These are phyloP conservation scores for Leccinum incarnatum DNA, from an alignment of 768 basidiomycete species.

Conservation along the genomic window DNA sequence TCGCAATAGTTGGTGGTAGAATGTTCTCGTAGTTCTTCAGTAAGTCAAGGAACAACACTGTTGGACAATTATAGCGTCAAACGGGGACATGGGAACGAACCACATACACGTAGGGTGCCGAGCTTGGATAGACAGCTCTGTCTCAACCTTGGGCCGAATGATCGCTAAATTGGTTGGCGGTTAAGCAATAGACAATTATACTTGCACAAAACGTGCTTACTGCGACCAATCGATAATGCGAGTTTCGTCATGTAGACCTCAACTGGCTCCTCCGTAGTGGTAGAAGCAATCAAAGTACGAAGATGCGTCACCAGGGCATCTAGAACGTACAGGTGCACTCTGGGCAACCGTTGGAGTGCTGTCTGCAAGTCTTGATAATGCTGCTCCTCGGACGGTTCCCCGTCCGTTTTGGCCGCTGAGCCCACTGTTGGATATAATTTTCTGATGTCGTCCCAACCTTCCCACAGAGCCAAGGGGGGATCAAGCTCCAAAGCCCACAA, in stretches of 20 bases:
- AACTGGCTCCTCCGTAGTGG: conserved; percentile 65
- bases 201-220: conserved; percentile 44
- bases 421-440: conserved; percentile 82
- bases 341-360: conserved; percentile 69
- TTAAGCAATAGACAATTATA: neutral
- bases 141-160: conserved; percentile 68
- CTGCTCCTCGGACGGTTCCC: conserved; percentile 52
- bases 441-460: conserved; percentile 89
- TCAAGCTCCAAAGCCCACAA: conserved; percentile 91
- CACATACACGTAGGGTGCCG: conserved; percentile 75
- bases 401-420: conserved; percentile 50
- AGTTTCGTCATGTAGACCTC: conserved; percentile 87
- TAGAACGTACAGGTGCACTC: conserved; percentile 77
- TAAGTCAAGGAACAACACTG: conserved; percentile 81
- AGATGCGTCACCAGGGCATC: conserved; percentile 78
- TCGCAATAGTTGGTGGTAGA: conserved; percentile 76
- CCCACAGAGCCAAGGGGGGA: conserved; percentile 80
- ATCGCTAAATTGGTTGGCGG: conserved; percentile 48
- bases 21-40: conserved; percentile 70
- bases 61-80: neutral
- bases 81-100: neutral
- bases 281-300: conserved; percentile 64
- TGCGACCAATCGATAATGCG: conserved; percentile 80
- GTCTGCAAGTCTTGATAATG: conserved; percentile 59
- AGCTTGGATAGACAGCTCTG: conserved; percentile 65